phyloP scores from a whole-genome alignment of 352 stramenopile genomes.

The Phytophthora pseudosyringae region DNA sequence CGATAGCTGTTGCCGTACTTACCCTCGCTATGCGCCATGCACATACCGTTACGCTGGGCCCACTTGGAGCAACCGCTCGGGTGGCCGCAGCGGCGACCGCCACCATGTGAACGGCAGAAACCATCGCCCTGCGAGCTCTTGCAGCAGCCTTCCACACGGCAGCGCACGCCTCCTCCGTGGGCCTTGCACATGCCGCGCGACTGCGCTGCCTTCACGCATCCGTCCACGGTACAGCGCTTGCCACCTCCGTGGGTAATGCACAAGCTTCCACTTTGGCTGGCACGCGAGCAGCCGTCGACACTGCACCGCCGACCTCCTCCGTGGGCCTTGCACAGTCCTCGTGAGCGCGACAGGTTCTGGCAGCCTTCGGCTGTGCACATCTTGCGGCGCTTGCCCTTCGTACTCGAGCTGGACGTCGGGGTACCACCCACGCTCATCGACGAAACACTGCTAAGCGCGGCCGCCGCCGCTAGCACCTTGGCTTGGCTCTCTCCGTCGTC shows the following conservation, averaged over 20 bases:
- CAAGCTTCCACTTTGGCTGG: slow-evolving; percentile 80
- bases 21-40: slow-evolving; percentile 85
- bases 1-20: slow-evolving; percentile 87
- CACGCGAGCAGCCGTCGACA: slow-evolving; percentile 78
- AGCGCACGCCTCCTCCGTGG: slow-evolving; percentile 82
- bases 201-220: slow-evolving; percentile 80
- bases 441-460: slow-evolving; percentile 39
- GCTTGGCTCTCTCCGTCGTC: slow-evolving; percentile 42
- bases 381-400: slow-evolving; percentile 77
- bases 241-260: slow-evolving; percentile 86
- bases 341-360: slow-evolving; percentile 77
- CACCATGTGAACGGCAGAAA: slow-evolving; percentile 84
- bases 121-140: slow-evolving; percentile 87
- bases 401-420: slow-evolving; percentile 20
- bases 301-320: slow-evolving; percentile 78
- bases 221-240: slow-evolving; percentile 84
- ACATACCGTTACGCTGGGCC: slow-evolving; percentile 86
- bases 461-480: slow-evolving; percentile 32
- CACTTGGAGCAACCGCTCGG: slow-evolving; percentile 78
- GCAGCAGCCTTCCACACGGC: slow-evolving; percentile 78
- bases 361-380: slow-evolving; percentile 84
- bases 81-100: slow-evolving; percentile 75
- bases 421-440: slow-evolving; percentile 26
- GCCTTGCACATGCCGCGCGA: slow-evolving; percentile 88
- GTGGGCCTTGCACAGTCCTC: slow-evolving; percentile 82